phyloP scores from a whole-genome alignment of 257 asterid species.

The Anisodus acutangulus region DNA sequence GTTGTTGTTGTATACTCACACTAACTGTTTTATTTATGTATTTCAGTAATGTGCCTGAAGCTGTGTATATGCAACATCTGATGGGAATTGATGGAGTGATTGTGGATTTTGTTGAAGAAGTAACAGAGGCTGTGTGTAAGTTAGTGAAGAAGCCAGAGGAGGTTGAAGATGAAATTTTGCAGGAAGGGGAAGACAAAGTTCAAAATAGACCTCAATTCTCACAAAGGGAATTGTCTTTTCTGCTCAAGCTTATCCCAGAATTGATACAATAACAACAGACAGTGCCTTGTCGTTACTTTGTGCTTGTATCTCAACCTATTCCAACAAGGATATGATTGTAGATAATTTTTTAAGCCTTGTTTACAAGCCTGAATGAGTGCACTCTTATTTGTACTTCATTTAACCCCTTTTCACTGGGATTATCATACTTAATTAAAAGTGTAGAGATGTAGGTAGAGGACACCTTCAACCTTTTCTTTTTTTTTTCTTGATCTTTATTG shows the following conservation, averaged over 20 bases:
- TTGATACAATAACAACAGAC: slow-evolving; percentile 49
- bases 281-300: background rate
- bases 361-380: background rate
- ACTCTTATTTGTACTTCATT: background rate
- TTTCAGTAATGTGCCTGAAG: slow-evolving; percentile 77
- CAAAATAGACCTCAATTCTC: slow-evolving; percentile 69
- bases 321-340: slow-evolving; percentile 4
- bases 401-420: slow-evolving; percentile 1
- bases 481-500: background rate
- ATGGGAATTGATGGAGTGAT: slow-evolving; percentile 97
- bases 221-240: slow-evolving; percentile 73
- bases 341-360: background rate
- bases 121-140: slow-evolving; percentile 60
- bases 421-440: background rate
- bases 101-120: slow-evolving; percentile 77
- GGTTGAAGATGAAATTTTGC: slow-evolving; percentile 27
- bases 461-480: background rate
- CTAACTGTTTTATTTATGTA: background rate
- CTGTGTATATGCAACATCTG: slow-evolving; percentile 82
- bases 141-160: slow-evolving; percentile 52
- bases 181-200: slow-evolving; percentile 44
- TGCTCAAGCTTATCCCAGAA: slow-evolving; percentile 85
- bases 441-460: background rate
- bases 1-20: background rate
- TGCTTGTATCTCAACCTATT: background rate